Percentiles rank a stretch among this genome's conserved stretches.
Evolutionary conservation across 2,329 filamentous ascomycete genomes (phyloP).

Genomic region (Epichloe coenophiala): DNA sequence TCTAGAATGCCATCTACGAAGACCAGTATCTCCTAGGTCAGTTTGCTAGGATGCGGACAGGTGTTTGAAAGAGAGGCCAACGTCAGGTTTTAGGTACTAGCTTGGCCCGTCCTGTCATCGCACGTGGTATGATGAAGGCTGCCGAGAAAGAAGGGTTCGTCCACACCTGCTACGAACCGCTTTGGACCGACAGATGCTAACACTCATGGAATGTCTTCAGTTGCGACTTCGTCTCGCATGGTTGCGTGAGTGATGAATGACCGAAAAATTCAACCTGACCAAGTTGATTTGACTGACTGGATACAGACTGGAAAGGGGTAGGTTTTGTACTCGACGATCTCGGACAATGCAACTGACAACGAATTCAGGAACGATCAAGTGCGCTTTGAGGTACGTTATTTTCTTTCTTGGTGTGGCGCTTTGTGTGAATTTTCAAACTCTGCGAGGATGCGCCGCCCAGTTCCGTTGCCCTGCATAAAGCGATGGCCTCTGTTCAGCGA

Average conservation of each 20-base stretch:
- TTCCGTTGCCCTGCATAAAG: background rate
- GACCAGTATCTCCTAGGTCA: slow-evolving; percentile 26
- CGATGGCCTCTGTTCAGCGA: background rate
- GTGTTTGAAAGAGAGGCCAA: background rate
- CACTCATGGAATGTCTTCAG: background rate
- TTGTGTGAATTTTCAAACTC: background rate
- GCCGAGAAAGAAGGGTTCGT: slow-evolving; percentile 15
- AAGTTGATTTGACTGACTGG: background rate
- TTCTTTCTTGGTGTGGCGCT: background rate
- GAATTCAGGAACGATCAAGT: background rate
- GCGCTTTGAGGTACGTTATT: background rate
- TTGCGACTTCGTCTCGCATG: background rate
- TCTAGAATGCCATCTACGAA: slow-evolving; percentile 43
- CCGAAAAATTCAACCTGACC: background rate
- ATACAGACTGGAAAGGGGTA: slow-evolving; percentile 1
- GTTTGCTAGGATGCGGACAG: background rate
- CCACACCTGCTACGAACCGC: background rate
- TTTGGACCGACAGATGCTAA: background rate
- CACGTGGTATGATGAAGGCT: slow-evolving; percentile 30
- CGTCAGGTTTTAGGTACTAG: slow-evolving; percentile 29
- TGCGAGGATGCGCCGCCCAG: background rate
- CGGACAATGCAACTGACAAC: background rate
- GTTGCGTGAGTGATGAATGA: background rate
- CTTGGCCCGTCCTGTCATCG: slow-evolving; percentile 53
- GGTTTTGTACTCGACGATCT: background rate